A percentile compares a stretch with the other conserved stretches of the same genome.
Conservation (phyloP, 495 filamentous ascomycete genomes). For the Xanthoparmelia taractica region DNA sequence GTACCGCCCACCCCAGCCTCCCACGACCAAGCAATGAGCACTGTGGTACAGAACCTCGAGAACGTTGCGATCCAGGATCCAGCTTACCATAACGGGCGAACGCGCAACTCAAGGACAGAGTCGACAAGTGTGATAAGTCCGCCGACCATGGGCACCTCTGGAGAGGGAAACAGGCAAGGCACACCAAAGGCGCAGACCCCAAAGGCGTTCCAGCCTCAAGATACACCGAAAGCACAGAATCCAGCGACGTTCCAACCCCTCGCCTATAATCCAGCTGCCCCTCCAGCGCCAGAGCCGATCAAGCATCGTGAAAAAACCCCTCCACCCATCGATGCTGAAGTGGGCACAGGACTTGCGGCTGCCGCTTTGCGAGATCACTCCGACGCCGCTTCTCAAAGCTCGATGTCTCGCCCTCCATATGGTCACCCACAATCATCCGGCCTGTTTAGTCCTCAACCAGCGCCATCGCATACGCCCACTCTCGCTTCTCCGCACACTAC, state of each 20-base stretch:
- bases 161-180: constrained; percentile 22
- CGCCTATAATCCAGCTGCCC: constrained; percentile 85
- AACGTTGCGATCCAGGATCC: constrained; percentile 64
- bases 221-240: constrained; percentile 28
- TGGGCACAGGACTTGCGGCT: constrained; percentile 62
- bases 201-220: constrained; percentile 49
- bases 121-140: constrained; percentile 19
- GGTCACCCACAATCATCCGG: constrained; percentile 24
- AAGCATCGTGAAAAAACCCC: constrained; percentile 84
- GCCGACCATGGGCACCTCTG: constrained; percentile 23
- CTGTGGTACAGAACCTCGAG: constrained; percentile 79
- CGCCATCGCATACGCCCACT: constrained; percentile 23
- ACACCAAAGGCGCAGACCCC: constrained; percentile 31
- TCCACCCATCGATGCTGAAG: constrained; percentile 63
- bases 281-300: constrained; percentile 75
- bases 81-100: constrained; percentile 50
- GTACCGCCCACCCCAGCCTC: constrained; percentile 41
- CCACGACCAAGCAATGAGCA: constrained; percentile 53
- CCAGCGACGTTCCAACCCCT: constrained; percentile 55
- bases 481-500: constrained; percentile 38
- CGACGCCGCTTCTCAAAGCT: constrained; percentile 27
- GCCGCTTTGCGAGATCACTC: constrained; percentile 59
- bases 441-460: constrained; percentile 31
- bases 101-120: constrained; percentile 40
- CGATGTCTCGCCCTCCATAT: constrained; percentile 27